A percentile compares a stretch with the other conserved stretches of the same genome.
Conservation (phyloP, 306 rosid species). For the Lathyrus sativus region DNA sequence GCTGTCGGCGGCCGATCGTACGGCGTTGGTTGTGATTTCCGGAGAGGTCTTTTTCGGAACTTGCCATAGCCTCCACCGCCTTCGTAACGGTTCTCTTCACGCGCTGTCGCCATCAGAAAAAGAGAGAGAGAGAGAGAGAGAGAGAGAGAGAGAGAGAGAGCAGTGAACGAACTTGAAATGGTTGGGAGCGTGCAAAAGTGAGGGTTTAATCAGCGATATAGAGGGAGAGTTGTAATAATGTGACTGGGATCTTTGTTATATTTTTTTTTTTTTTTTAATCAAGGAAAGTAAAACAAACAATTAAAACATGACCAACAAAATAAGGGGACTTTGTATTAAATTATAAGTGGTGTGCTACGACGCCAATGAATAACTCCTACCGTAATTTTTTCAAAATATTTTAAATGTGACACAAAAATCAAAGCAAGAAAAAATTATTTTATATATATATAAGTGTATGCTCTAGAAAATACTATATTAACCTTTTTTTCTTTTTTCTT, state of each 20-base stretch:
- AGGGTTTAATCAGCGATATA: slow-evolving; percentile 52
- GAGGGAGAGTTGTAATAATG: background rate
- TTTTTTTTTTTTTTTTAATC: too few relatives aligned
- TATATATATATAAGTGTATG: too few relatives aligned
- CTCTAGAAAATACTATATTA: too few relatives aligned
- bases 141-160: slow-evolving; percentile 27
- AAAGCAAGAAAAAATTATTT: too few relatives aligned
- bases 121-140: slow-evolving; percentile 37
- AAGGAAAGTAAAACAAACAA: too few relatives aligned
- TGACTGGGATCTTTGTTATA: background rate
- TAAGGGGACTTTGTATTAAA: too few relatives aligned
- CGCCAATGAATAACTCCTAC: too few relatives aligned
- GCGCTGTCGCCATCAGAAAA: slow-evolving; percentile 76
- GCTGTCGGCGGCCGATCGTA: slow-evolving; percentile 77
- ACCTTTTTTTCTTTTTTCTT: too few relatives aligned
- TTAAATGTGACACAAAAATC: too few relatives aligned
- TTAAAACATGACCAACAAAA: too few relatives aligned
- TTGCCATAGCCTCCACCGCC: slow-evolving; percentile 58
- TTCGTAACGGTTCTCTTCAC: slow-evolving; percentile 65
- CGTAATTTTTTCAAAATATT: too few relatives aligned
- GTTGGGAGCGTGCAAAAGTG: slow-evolving; percentile 36
- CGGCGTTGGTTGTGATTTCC: slow-evolving; percentile 66
- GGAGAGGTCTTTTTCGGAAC: slow-evolving; percentile 67
- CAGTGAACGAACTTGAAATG: slow-evolving; percentile 38
- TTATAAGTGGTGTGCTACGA: too few relatives aligned